These are phyloP conservation scores for Sporothrix schenckii DNA, from an alignment of 2,329 filamentous ascomycete species.

Conservation along the genomic window DNA sequence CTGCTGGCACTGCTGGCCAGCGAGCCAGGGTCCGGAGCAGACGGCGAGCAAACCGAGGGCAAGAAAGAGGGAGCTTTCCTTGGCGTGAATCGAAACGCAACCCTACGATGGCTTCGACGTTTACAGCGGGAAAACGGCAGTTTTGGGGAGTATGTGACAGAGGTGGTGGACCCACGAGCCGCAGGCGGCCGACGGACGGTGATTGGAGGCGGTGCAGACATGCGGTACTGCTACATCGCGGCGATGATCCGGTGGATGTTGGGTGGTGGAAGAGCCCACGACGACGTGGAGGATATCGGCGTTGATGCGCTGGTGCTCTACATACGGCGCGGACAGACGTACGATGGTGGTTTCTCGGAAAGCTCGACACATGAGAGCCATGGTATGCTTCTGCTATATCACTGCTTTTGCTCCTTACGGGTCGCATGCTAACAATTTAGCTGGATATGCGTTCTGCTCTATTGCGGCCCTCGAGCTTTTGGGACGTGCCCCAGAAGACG, in stretches of 20 bases:
- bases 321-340: slow-evolving; percentile 67
- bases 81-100: slow-evolving; percentile 67
- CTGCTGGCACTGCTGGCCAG: slow-evolving; percentile 61
- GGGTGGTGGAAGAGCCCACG: slow-evolving; percentile 56
- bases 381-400: slow-evolving; percentile 53
- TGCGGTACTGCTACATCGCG: slow-evolving; percentile 85
- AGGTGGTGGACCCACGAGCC: slow-evolving; percentile 39
- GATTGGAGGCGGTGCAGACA: slow-evolving; percentile 79
- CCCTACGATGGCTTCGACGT: slow-evolving; percentile 71
- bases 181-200: slow-evolving; percentile 42
- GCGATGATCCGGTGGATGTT: slow-evolving; percentile 81
- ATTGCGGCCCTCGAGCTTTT: slow-evolving; percentile 77
- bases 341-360: slow-evolving; percentile 83
- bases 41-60: neutral
- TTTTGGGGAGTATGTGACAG: slow-evolving; percentile 79
- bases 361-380: slow-evolving; percentile 80
- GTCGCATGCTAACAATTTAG: slow-evolving; percentile 47
- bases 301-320: slow-evolving; percentile 70
- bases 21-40: neutral
- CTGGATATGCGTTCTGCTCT: slow-evolving; percentile 89
- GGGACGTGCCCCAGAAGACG: slow-evolving; percentile 57
- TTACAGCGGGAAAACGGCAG: slow-evolving; percentile 85
- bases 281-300: slow-evolving; percentile 69
- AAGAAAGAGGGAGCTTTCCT: slow-evolving; percentile 51
- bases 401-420: neutral